Base-by-base conservation (phyloP, 1,139 yeast genomes). In the Debaryomyces robertsiae region DNA sequence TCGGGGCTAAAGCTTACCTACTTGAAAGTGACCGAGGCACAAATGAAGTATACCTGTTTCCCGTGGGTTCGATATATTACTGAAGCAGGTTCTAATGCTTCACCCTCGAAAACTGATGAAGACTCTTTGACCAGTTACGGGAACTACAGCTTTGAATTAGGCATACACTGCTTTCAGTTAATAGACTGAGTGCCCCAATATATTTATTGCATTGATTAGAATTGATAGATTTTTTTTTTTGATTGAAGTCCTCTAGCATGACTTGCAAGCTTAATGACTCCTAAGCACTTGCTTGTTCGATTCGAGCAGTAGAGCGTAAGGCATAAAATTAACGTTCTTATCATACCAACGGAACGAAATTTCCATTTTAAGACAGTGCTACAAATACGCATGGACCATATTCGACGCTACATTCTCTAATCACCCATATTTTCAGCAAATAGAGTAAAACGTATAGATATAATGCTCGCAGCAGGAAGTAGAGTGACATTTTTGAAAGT, bases 11-110 rank as follows among this genome's bases (percentile, higher is more conserved):
- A 60, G 40, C 53, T 73, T 23, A 69, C 61, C 27, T 73, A 70
- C 43, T 50, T 73, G 18, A 59, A 68, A 27, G 75, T 73, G 5
- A 72, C 68, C 27, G 77, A 71, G 45, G 69, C 63, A 11, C 63
- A 61, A 39, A 53, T 72, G 64, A 66, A 71, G 38, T 73, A 73
- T 45, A 60, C 75, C 0, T 67, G 76, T 46, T 72, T 73, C 45
- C 77, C 78, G 2, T 73, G 78, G 78, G 69, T 73, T 4, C 57
- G 74, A 40, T 72, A 73, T 43, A 45, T 61, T n/a, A 68, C 76
- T 1, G 61, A 63, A 39, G 55, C 70, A 1, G 43, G 32, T 35
- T 24, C 39, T 9, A 23, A 30, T n/a, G 24, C 30, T 16, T 10
- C 36, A 3, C 6, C 13, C 9, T 10, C 17, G 5, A 31, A 34